Evolutionary conservation across 2,329 filamentous ascomycete genomes (phyloP).

Genomic region (Hypoxylon sp.): DNA sequence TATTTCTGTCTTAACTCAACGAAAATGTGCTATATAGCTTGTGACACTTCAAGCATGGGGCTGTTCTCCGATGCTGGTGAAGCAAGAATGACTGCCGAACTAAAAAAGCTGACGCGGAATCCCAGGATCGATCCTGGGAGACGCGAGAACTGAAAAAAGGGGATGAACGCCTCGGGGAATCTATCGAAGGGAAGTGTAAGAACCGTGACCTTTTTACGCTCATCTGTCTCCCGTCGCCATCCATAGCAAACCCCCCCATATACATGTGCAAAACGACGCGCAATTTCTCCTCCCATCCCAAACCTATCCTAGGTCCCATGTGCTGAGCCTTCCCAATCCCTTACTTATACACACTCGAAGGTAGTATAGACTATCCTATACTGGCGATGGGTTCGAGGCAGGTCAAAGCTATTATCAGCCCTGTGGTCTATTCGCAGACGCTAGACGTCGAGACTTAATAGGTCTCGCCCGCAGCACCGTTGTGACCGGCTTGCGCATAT

Average conservation of each 20-base stretch:
- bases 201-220: slow-evolving; percentile 43
- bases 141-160: slow-evolving; percentile 42
- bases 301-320: slow-evolving; percentile 35
- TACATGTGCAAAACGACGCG: slow-evolving; percentile 43
- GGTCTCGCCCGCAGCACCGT: slow-evolving; percentile 66
- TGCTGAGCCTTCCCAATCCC: slow-evolving; percentile 37
- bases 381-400: slow-evolving; percentile 26
- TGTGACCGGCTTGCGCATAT: slow-evolving; percentile 68
- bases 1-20: slow-evolving; percentile 23
- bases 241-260: slow-evolving; percentile 43
- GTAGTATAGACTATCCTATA: slow-evolving; percentile 43
- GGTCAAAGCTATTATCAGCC: slow-evolving; percentile 14
- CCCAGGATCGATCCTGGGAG: slow-evolving; percentile 46
- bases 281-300: slow-evolving; percentile 36
- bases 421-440: slow-evolving; percentile 29
- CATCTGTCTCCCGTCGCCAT: slow-evolving; percentile 40
- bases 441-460: slow-evolving; percentile 56
- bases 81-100: slow-evolving; percentile 46
- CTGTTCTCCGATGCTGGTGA: slow-evolving; percentile 45
- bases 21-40: slow-evolving; percentile 47
- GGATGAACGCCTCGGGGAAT: slow-evolving; percentile 46
- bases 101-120: slow-evolving; percentile 38
- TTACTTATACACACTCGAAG: slow-evolving; percentile 53
- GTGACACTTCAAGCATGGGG: slow-evolving; percentile 37
- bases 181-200: slow-evolving; percentile 48